Evolutionary conservation across 1,139 yeast species (phyloP), one percentile per base, ranked within the genome.

Genomic region (Candida albicans): DNA sequence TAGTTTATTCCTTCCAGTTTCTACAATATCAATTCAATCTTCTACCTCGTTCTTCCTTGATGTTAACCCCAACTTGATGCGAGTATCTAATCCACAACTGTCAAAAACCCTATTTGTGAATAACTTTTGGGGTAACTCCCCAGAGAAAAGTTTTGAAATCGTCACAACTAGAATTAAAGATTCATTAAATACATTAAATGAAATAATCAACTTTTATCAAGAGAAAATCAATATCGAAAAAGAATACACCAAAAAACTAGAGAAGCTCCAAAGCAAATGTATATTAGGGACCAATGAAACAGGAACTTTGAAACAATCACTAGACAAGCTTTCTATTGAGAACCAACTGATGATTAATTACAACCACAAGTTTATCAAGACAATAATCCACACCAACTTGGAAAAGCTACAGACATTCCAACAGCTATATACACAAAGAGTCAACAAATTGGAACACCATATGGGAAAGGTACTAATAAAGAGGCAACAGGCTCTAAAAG

Each of bases 221-320:
- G 81, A 78, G 45, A 60, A 84, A 37, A 68, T 78, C 2, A 68
- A 75, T 8, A 75, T 89, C 33, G 96, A 89, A 55, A 85, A 81
- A 49, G 96, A 89, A 15, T 87, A 87, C 57, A 68, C 82, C 38
- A 75, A 78, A 48, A 73, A 71, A 49, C 60, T 85, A 50, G 72
- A 67, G 34, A 64, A 70, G 25, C 65, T 89, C 22, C 70, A 87
- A 32, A 64, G 68, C 43, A 74, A 72, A 35, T 42, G 53, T 40
- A 58, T 70, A 1, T 59, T 84, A 1, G 91, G 91, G 0, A 61
- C 78, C 2, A 67, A 67, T 44, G 96, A 87, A 55, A 70, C 79
- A 0, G 89, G 81, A 0, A 64, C 81, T 0, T 62, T 86, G 45
- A 80, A 76, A 55, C 68, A 70, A 13, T 77, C 90, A 8, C 68